phyloP scores from a whole-genome alignment of 352 stramenopile species.

The Phytophthora pistaciae region DNA sequence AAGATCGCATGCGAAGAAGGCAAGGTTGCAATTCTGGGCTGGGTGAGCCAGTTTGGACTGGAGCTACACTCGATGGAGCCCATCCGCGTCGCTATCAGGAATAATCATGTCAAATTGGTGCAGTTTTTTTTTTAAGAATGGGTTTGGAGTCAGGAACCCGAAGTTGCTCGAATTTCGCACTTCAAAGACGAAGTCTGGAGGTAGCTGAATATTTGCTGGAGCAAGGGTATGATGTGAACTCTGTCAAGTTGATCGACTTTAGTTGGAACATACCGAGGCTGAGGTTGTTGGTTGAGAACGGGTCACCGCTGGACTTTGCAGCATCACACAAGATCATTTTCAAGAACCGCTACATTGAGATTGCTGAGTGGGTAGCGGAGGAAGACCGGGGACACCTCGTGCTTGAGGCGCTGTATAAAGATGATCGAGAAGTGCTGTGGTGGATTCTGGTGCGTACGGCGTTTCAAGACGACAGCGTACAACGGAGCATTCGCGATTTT shows the following conservation, averaged over 20 bases:
- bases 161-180: neutral
- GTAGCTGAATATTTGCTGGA: neutral
- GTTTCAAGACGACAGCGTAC: neutral
- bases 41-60: neutral
- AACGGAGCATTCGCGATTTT: no score
- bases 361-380: neutral
- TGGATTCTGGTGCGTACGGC: neutral
- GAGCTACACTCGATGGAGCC: neutral
- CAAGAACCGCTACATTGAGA: neutral
- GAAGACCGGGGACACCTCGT: neutral
- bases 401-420: neutral
- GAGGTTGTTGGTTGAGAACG: neutral
- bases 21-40: neutral
- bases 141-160: neutral
- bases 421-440: neutral
- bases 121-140: neutral
- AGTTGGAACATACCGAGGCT: no score
- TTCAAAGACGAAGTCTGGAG: neutral
- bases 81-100: neutral
- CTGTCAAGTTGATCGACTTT: no score
- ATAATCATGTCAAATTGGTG: neutral
- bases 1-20: neutral
- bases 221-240: neutral
- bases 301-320: neutral
- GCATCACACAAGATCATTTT: no score